These are phyloP conservation scores for Umbelopsis ramanniana DNA, from an alignment of 192 early-diverging fungal species.

Conservation along the genomic window DNA sequence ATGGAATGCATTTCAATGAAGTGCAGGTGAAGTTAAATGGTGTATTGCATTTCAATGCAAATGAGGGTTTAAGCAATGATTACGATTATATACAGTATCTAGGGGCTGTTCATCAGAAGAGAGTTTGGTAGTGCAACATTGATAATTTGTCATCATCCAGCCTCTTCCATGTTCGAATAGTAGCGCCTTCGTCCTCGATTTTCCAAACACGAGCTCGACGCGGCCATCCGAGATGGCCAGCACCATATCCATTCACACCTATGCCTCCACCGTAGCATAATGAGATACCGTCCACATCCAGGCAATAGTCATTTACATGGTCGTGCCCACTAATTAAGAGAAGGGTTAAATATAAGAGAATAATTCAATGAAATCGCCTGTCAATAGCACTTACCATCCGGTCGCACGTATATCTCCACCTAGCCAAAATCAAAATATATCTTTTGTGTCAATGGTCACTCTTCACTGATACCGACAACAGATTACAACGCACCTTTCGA, in stretches of 20 bases:
- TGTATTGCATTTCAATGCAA: too few species aligned
- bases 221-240: constrained; percentile 32
- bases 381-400: constrained; percentile 19
- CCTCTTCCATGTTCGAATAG: constrained; percentile 50
- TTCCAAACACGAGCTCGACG: constrained; percentile 47
- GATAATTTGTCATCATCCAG: constrained; percentile 43
- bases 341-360: neutral
- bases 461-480: neutral
- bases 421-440: neutral
- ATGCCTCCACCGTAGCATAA: constrained; percentile 51
- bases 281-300: constrained; percentile 43
- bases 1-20: too few species aligned
- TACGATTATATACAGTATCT: neutral
- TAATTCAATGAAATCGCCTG: neutral
- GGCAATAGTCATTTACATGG: constrained; percentile 44
- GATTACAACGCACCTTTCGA: constrained; percentile 13
- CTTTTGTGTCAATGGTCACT: neutral
- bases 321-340: constrained; percentile 28
- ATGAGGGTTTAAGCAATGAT: too few species aligned
- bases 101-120: constrained; percentile 20
- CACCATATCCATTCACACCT: constrained; percentile 48
- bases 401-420: constrained; percentile 33
- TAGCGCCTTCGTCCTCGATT: constrained; percentile 35
- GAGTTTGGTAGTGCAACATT: constrained; percentile 42
- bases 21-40: too few species aligned